Percentiles rank a stretch among this genome's conserved stretches.
Conservation (phyloP, 306 rosid species). For the Pueraria montana region DNA sequence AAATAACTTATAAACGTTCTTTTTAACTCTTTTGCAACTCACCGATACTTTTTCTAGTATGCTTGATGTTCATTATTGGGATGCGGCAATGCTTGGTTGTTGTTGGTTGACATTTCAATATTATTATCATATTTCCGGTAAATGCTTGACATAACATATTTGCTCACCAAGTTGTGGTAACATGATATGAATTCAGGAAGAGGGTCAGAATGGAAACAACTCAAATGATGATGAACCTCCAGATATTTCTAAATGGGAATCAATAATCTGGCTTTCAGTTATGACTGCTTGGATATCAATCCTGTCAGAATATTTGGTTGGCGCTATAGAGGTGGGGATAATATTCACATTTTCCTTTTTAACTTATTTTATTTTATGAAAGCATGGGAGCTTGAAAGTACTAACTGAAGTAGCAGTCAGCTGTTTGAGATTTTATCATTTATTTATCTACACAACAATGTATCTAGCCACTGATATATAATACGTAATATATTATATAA, state of each 20-base stretch:
- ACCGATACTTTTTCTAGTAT: conserved; percentile 37
- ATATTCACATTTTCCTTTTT: conserved; percentile 23
- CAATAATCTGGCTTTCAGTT: conserved; percentile 81
- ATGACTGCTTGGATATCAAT: conserved; percentile 80
- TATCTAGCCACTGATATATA: neutral
- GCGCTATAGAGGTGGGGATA: conserved; percentile 72
- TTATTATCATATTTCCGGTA: conserved; percentile 32
- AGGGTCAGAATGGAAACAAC: conserved; percentile 56
- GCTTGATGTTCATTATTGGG: conserved; percentile 15
- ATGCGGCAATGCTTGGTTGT: conserved; percentile 15
- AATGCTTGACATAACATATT: conserved; percentile 7
- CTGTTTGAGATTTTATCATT: neutral
- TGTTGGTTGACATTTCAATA: conserved; percentile 10
- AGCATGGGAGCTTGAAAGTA: conserved; percentile 14
- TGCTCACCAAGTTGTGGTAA: conserved; percentile 45
- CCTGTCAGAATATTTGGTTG: conserved; percentile 78
- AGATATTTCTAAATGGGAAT: conserved; percentile 87
- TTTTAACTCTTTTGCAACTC: neutral
- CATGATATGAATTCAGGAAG: conserved; percentile 66
- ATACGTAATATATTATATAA: neutral
- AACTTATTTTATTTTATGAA: neutral
- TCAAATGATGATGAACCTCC: conserved; percentile 68
- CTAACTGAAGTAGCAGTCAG: conserved; percentile 13
- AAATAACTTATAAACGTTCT: neutral
- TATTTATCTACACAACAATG: neutral